Percentiles rank a stretch among this genome's conserved stretches.
phyloP scores from a whole-genome alignment of 208 protist genomes.

The Acanthamoeba royreba region DNA sequence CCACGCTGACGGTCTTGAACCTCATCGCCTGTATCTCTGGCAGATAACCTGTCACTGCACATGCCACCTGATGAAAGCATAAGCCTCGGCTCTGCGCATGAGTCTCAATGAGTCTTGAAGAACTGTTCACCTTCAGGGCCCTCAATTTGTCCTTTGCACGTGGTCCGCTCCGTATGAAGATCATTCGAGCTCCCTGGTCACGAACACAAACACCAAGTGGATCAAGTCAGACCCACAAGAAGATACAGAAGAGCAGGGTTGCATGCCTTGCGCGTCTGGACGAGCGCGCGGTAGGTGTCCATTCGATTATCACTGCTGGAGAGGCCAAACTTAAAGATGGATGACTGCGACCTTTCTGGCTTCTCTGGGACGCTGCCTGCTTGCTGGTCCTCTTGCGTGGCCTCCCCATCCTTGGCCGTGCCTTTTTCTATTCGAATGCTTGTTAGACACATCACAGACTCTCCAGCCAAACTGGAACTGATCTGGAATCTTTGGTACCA shows the following conservation, averaged over 20 bases:
- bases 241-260: neutral
- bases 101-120: neutral
- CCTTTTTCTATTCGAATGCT: too few relatives aligned
- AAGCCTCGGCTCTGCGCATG: neutral
- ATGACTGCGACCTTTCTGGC: neutral
- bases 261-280: neutral
- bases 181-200: neutral
- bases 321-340: neutral
- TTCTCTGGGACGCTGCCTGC: neutral
- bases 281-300: neutral
- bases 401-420: too few relatives aligned
- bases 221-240: neutral
- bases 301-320: neutral
- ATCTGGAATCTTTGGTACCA: too few relatives aligned
- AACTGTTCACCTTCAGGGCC: neutral
- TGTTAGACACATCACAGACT: too few relatives aligned
- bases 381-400: neutral
- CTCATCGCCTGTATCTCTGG: constrained; percentile 37
- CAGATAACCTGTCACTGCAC: neutral
- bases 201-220: neutral
- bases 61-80: neutral
- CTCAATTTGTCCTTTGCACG: neutral
- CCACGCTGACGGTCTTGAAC: neutral
- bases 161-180: constrained; percentile 26
- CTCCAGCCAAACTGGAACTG: too few relatives aligned